A percentile compares a stretch with the other conserved stretches of the same genome.
Conservation (phyloP, 192 early-diverging fungal genomes). For the Diversispora epigaea region DNA sequence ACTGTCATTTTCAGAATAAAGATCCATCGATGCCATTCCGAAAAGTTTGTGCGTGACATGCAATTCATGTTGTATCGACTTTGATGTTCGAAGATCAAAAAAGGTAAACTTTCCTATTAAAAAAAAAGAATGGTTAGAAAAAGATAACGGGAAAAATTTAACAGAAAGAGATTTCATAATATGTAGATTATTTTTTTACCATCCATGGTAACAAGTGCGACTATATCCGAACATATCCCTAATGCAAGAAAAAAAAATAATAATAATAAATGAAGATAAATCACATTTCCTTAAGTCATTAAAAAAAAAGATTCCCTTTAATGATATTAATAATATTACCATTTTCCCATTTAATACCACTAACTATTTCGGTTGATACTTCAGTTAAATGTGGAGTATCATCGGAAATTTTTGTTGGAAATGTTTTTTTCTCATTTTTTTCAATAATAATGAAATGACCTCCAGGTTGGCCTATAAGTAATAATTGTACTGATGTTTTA, state of each 20-base stretch:
- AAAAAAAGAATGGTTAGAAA: too few species aligned
- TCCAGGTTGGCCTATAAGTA: slow-evolving; percentile 57
- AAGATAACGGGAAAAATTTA: too few species aligned
- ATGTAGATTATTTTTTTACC: slow-evolving; percentile 46
- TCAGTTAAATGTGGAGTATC: slow-evolving; percentile 31
- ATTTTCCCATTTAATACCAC: background rate
- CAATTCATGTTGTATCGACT: slow-evolving; percentile 47
- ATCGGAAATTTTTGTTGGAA: slow-evolving; percentile 36
- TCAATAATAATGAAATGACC: slow-evolving; percentile 47
- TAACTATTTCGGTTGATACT: slow-evolving; percentile 27
- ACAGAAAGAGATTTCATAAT: too few species aligned
- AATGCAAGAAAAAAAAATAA: slow-evolving; percentile 41
- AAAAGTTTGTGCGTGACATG: slow-evolving; percentile 59
- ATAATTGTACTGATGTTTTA: slow-evolving; percentile 41
- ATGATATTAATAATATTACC: slow-evolving; percentile 32
- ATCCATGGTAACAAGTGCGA: slow-evolving; percentile 59
- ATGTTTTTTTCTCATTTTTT: slow-evolving; percentile 34
- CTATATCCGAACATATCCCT: slow-evolving; percentile 41
- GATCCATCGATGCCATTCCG: slow-evolving; percentile 50
- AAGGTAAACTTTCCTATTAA: slow-evolving; percentile 52
- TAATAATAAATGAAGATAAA: too few species aligned
- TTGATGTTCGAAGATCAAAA: slow-evolving; percentile 48
- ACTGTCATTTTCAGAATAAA: slow-evolving; percentile 29
- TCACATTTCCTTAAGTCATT: slow-evolving; percentile 49
- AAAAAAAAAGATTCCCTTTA: slow-evolving; percentile 29